Base-by-base conservation (phyloP, 495 filamentous ascomycete species). In the Hypoxylon fuscum region DNA sequence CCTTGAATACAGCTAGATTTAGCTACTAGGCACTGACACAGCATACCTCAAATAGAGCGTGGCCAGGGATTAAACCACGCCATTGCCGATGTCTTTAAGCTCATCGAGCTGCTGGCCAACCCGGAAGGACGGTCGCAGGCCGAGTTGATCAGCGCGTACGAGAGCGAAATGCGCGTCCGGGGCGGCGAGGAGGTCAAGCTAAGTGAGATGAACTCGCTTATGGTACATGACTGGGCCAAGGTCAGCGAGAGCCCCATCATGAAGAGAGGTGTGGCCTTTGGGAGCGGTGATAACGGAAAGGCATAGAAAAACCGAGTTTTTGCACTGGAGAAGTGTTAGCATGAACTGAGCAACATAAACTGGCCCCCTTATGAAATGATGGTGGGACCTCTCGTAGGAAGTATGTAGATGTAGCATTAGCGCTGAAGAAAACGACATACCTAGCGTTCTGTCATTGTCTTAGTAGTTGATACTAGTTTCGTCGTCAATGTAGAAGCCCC, bases 1-100 rank as follows among this genome's bases (percentile, higher is more conserved):
- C 18, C 41, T 12, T 12, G 9, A n/a, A n/a, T n/a, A n/a, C n/a
- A n/a, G n/a, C n/a, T n/a, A n/a, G 25, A 27, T 3, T 27, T n/a
- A 6, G 18, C 17, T 49, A 20, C 32, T 29, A 43, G 35, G 7
- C 38, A 20, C 48, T 59, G 32, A 59, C 17, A 35, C 20, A 6
- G 5, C n/a, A n/a, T n/a, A n/a, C n/a, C n/a, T 51, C 4, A 5
- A 12, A 7, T 14, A 81, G 80, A 83, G 42, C 77, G 82, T 17
- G 83, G 83, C 6, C 81, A 85, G 69, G 81, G 81, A 1, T 68
- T 82, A 4, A 82, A 84, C 50, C 80, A 83, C 47, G 73, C 74
- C 27, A 68, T 85, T 9, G 42, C 61, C 0, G 81, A 84, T 55
- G 83, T 76, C 12, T 69, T 63, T 4, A 75, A 74, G 15, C 68